Conservation (phyloP, 257 asterid genomes). For the Nicotiana knightiana region DNA sequence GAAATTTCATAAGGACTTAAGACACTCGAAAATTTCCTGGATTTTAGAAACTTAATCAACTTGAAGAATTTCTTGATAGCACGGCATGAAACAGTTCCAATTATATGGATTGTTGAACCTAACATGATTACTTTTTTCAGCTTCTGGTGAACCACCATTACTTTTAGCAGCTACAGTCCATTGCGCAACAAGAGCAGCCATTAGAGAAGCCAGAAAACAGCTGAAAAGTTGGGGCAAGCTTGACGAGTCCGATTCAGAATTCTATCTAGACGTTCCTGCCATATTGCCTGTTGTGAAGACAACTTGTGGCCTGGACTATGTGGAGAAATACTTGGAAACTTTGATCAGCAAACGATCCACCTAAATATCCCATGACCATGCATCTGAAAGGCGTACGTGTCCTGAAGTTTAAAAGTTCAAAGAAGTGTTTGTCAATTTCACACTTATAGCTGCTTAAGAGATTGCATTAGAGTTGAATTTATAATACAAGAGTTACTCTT, state of each 20-base stretch:
- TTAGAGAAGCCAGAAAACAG: conserved; percentile 40
- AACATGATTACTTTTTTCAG: conserved; percentile 23
- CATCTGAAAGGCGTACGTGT: neutral
- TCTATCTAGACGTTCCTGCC: conserved; percentile 20
- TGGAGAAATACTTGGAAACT: conserved; percentile 16
- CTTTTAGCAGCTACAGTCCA: conserved; percentile 68
- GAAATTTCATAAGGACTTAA: neutral
- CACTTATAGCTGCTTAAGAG: too few relatives aligned
- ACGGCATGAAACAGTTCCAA: neutral
- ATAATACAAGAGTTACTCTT: too few relatives aligned
- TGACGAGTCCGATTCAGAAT: neutral
- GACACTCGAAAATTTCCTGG: neutral
- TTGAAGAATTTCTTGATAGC: neutral
- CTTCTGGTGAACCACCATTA: conserved; percentile 85
- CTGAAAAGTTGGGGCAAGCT: neutral
- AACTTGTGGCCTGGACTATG: conserved; percentile 15
- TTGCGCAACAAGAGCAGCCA: conserved; percentile 70
- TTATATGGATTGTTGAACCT: neutral
- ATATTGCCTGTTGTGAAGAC: conserved; percentile 21
- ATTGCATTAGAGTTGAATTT: too few relatives aligned
- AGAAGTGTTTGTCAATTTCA: too few relatives aligned
- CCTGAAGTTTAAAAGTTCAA: neutral
- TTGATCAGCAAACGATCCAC: conserved; percentile 7
- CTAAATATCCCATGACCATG: neutral
- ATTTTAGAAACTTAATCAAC: neutral